phyloP scores from a whole-genome alignment of 129 eudicot species.

The Escallonia herrerae region DNA sequence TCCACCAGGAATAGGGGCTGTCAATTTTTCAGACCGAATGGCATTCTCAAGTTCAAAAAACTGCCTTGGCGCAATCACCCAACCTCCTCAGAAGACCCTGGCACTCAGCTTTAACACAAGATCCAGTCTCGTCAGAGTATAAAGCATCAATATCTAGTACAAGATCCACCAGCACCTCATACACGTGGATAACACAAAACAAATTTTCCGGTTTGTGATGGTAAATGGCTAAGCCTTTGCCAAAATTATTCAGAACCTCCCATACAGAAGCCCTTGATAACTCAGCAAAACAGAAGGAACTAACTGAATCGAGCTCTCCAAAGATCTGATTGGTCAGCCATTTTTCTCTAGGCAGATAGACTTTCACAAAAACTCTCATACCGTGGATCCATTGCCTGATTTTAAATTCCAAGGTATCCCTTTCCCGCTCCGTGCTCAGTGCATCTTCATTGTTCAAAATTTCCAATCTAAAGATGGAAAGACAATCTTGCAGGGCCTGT shows the following conservation, averaged over 20 bases:
- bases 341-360: constrained; percentile 74
- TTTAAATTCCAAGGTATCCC: constrained; percentile 67
- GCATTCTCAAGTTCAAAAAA: constrained; percentile 75
- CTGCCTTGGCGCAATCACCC: constrained; percentile 65
- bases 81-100: constrained; percentile 43
- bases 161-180: constrained; percentile 67
- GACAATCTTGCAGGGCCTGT: constrained; percentile 76
- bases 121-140: constrained; percentile 46
- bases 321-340: constrained; percentile 66
- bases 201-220: constrained; percentile 85
- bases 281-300: constrained; percentile 58
- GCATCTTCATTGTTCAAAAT: constrained; percentile 78
- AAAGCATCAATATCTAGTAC: constrained; percentile 50
- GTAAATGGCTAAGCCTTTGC: constrained; percentile 73
- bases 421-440: constrained; percentile 51
- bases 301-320: constrained; percentile 45
- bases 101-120: constrained; percentile 45
- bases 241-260: constrained; percentile 77
- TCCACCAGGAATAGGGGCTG: constrained; percentile 72
- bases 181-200: constrained; percentile 75
- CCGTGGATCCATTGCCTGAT: constrained; percentile 79
- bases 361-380: constrained; percentile 59
- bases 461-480: constrained; percentile 66
- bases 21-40: constrained; percentile 54
- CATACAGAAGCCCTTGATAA: constrained; percentile 55